Evolutionary conservation across 2,329 filamentous ascomycete species (phyloP), one percentile per base, ranked within the genome.

Genomic region (Fonsecaea monophora): DNA sequence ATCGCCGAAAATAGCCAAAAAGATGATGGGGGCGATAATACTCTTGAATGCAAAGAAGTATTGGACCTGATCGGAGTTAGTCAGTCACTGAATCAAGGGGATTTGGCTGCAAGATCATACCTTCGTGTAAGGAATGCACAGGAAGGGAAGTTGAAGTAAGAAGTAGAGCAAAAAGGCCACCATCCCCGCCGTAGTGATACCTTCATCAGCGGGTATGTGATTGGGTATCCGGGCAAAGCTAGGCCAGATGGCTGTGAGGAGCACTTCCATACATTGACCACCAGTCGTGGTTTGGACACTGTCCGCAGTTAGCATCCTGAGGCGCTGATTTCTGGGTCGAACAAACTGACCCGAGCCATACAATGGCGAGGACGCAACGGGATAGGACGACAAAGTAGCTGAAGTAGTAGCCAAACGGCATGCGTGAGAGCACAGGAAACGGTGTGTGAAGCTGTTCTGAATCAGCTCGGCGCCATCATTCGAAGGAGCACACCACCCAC

Each of bases 341-440:
- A 86, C 79, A 0, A 81, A 56, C 63, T 64, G 6, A 68, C 79
- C 69, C 71, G 32, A 73, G 68, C 89, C 85, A 87, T 75, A 87
- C 86, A 18, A 86, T 74, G 4, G 84, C 85, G 3, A 87, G 80
- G 64, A 87, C 82, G 45, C 81, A 80, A 10, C 85, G 80, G 0
- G 82, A 84, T 7, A 86, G 72, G 60, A 87, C 84, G 30, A 84
- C 81, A 42, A 87, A 77, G 72, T 85, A 85, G 30, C 82, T 84
- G 61, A 85, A 84, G 79, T 82, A 86, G 76, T 86, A 87, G 0
- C 85, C 85, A 79, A 85, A 87, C 57, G 80, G 82, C 2, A 84
- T 83, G 56, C 85, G 82, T 0, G 83, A 82, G 32, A 86, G 81
- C 8, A 87, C 84, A 0, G 85, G 84, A 71, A 87, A 87, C 0